phyloP scores from a whole-genome alignment of 2,329 filamentous ascomycete genomes.

The Colletotrichum noveboracense region DNA sequence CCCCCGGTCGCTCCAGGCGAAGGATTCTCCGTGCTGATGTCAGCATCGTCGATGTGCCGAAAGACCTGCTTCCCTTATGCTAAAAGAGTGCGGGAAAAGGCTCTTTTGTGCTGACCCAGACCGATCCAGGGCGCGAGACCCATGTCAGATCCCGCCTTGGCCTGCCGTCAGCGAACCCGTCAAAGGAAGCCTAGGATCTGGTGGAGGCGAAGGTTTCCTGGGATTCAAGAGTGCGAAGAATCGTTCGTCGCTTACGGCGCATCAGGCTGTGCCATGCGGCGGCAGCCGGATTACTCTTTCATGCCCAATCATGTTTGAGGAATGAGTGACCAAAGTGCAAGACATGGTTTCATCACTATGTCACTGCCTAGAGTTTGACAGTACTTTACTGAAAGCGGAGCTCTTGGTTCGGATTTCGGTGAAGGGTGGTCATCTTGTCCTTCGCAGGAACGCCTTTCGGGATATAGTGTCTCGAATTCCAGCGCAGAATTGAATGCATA shows the following conservation, averaged over 20 bases:
- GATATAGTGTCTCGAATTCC: background rate
- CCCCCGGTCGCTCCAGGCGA: background rate
- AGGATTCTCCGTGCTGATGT: background rate
- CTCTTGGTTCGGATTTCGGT: background rate
- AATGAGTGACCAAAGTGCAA: background rate
- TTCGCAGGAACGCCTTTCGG: background rate
- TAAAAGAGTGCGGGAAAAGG: background rate
- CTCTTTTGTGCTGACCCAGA: background rate
- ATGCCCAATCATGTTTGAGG: background rate
- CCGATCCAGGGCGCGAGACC: background rate
- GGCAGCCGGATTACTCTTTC: background rate
- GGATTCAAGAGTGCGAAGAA: background rate
- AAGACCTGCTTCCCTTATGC: background rate
- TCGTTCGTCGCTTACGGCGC: background rate
- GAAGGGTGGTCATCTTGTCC: background rate
- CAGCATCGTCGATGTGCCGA: background rate
- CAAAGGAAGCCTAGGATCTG: background rate
- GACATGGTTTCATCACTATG: background rate
- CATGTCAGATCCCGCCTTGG: background rate
- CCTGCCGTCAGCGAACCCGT: background rate
- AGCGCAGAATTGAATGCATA: background rate
- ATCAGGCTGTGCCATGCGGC: background rate
- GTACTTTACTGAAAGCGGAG: background rate
- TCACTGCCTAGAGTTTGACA: background rate
- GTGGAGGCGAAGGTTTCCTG: background rate